Base-by-base conservation (phyloP, 768 basidiomycete species). In the Suillus tomentosus region DNA sequence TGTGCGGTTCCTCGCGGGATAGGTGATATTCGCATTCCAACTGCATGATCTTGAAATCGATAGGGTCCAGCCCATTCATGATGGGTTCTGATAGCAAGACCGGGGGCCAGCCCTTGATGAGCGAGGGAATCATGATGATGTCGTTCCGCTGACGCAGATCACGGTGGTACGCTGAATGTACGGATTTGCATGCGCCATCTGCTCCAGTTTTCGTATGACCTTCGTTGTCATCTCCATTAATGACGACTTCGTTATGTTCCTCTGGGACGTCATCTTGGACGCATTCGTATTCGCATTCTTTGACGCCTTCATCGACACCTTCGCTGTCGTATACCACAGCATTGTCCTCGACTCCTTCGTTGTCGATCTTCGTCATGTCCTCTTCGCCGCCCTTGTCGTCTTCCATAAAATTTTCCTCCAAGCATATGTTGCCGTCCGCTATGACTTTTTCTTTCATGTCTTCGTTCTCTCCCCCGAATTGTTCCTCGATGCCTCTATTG, bases 91-190 rank as follows among this genome's bases (percentile, higher is more conserved):
- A 54, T 36, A 54, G 6, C 53, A 54, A 54, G 34, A 54, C 53
- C 5, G 53, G 53, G 19, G 53, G 53, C 53, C 53, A 54, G 53
- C 53, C 53, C 34, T n/a, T n/a, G 34, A 54, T 31, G 36, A 54
- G 53, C 5, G 53, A 54, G 31, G 53, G 53, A 34, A 54, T 54
- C 34, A 13, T 31, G 5, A 13, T 54, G 11, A n/a, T 6, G 10
- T 11, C 10, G 11, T 19, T n/a, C 34, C 11, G 34, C 34, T 36
- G 34, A 31, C 9, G 9, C 4, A 17, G 51, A 53, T 31, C 31
- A 19, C 9, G 27, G 51, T 53, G 51, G 3, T 54, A 19, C 11
- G 31, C 36, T n/a, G 19, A 34, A 54, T 11, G 53, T 36, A 31
- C 13, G 11, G 6, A n/a, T 54, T 36, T n/a, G 34, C 34, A n/a